A percentile compares a stretch with the other conserved stretches of the same genome.
Conservation (phyloP, 805 yeast species). For the Ogataea parapolymorpha region DNA sequence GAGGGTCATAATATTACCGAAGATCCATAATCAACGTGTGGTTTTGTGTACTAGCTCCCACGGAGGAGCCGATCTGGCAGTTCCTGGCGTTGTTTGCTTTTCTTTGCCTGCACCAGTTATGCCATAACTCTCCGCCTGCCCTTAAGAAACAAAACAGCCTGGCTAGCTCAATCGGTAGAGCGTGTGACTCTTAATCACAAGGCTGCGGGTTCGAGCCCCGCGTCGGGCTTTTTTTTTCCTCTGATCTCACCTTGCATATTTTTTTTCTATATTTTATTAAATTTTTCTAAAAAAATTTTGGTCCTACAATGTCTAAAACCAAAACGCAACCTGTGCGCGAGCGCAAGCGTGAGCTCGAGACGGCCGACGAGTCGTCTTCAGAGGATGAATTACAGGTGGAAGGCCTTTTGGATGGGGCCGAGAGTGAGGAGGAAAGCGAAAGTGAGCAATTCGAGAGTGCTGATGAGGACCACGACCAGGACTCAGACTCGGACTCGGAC, state of each 20-base stretch:
- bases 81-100: too few relatives aligned
- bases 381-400: conserved; percentile 27
- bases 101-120: background rate
- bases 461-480: conserved; percentile 29
- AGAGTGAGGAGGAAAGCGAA: conserved; percentile 33
- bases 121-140: background rate
- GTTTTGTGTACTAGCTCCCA: too few relatives aligned
- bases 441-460: conserved; percentile 25
- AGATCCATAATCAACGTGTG: too few relatives aligned
- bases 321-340: conserved; percentile 4
- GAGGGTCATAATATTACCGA: too few relatives aligned
- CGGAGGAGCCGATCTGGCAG: too few relatives aligned
- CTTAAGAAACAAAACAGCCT: conserved; percentile 9
- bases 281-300: conserved; percentile 8
- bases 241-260: background rate
- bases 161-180: conserved; percentile 30
- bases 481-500: conserved; percentile 46
- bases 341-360: conserved; percentile 14
- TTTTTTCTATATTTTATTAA: conserved; percentile 3
- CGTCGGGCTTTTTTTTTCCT: conserved; percentile 22
- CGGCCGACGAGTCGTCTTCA: conserved; percentile 18
- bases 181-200: conserved; percentile 30
- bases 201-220: conserved; percentile 31
- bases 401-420: conserved; percentile 43
- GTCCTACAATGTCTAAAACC: conserved; percentile 7